These are phyloP conservation scores for Polygonum aviculare DNA, from an alignment of 148 eudicot genomes.

Conservation along the genomic window DNA sequence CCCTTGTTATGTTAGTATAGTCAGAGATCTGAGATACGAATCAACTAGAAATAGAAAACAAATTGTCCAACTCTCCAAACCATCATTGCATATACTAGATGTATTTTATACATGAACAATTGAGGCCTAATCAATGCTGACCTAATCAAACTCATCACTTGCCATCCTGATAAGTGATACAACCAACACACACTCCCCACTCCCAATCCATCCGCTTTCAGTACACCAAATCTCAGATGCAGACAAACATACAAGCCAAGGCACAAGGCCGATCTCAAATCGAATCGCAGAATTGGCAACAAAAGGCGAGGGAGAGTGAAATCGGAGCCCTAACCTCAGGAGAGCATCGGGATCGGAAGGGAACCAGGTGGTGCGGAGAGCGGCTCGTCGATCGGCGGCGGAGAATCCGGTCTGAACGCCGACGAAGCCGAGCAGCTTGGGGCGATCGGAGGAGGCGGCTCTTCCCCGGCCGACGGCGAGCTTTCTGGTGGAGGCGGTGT, in stretches of 20 bases:
- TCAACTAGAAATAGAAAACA: background rate
- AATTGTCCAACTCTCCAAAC: background rate
- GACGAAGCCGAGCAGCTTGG: conserved; percentile 49
- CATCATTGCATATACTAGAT: background rate
- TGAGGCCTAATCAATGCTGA: background rate
- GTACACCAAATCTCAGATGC: background rate
- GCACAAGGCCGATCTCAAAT: background rate
- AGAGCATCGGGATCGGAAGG: conserved; percentile 58
- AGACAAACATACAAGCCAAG: background rate
- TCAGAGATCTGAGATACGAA: background rate
- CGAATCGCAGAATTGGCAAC: background rate
- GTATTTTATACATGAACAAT: background rate
- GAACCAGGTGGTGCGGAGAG: conserved; percentile 52
- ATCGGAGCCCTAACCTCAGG: conserved; percentile 26
- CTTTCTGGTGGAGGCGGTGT: conserved; percentile 20
- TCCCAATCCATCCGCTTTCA: background rate
- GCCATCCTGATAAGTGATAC: no score
- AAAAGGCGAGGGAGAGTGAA: background rate
- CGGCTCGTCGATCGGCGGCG: conserved; percentile 32
- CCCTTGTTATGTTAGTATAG: background rate
- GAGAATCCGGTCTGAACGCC: conserved; percentile 51
- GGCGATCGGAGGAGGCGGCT: conserved; percentile 25
- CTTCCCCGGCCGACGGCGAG: conserved; percentile 2
- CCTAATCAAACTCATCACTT: background rate
- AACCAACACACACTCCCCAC: background rate